Conservation (phyloP, 495 filamentous ascomycete species). For the Annulohypoxylon stygium region DNA sequence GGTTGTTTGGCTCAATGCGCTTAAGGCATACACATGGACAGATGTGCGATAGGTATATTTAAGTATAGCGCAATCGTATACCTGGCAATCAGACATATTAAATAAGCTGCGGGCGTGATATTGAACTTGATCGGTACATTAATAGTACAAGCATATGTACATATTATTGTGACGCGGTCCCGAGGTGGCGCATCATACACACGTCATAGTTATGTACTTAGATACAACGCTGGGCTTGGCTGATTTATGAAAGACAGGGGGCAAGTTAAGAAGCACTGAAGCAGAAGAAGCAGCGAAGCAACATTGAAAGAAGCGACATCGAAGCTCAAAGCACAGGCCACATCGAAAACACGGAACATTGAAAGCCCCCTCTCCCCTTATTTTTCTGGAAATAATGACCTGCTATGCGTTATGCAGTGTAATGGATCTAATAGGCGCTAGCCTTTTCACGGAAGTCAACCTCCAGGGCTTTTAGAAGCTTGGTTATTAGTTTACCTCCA, state of each 20-base stretch:
- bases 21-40: slow-evolving; percentile 19
- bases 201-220: slow-evolving; percentile 43
- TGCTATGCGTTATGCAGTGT: not conserved
- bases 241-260: slow-evolving; percentile 5
- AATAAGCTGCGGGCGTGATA: slow-evolving; percentile 1
- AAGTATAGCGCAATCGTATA: slow-evolving; percentile 11
- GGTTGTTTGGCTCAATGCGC: slow-evolving; percentile 31
- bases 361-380: not conserved
- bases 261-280: not conserved
- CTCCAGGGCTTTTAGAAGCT: not conserved
- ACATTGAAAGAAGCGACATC: not conserved
- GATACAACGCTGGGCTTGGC: slow-evolving; percentile 25
- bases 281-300: not conserved
- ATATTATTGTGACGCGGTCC: slow-evolving; percentile 32
- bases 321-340: slow-evolving; percentile 35
- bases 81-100: slow-evolving; percentile 15
- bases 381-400: slow-evolving; percentile 43
- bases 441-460: slow-evolving; percentile 11
- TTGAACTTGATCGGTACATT: slow-evolving; percentile 16
- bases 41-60: slow-evolving; percentile 17
- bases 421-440: slow-evolving; percentile 19
- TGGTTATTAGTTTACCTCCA: too few relatives aligned
- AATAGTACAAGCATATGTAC: slow-evolving; percentile 24
- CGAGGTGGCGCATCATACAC: slow-evolving; percentile 41
- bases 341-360: slow-evolving; percentile 14